A percentile compares a stretch with the other conserved stretches of the same genome.
phyloP scores from a whole-genome alignment of 108 stramenopile species.

The Skeletonema marinoi region DNA sequence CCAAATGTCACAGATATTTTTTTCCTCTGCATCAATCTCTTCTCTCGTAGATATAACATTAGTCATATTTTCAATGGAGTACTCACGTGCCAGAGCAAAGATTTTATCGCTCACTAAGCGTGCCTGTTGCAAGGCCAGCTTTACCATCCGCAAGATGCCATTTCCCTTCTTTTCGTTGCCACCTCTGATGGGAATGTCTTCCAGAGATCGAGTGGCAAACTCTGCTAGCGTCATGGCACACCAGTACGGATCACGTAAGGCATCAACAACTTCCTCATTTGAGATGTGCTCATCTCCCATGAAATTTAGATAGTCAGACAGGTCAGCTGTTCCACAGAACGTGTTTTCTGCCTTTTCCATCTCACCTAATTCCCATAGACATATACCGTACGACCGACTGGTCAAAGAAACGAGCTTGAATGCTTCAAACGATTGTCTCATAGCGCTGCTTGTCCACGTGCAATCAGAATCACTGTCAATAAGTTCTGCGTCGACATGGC shows the following conservation, averaged over 20 bases:
- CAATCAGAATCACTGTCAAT: conserved; percentile 2
- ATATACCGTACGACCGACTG: conserved; percentile 8
- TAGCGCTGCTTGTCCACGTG: conserved; percentile 28
- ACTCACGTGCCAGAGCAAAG: conserved; percentile 1
- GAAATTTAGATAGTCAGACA: conserved; percentile 12
- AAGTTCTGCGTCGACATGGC: conserved; percentile 11
- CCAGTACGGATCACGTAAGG: conserved; percentile 23
- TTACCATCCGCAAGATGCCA: conserved; percentile 13
- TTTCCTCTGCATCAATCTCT: conserved; percentile 23
- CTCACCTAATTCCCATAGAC: conserved; percentile 25
- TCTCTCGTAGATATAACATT: conserved; percentile 10
- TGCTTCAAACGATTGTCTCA: conserved; percentile 27
- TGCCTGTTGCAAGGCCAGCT: conserved; percentile 21
- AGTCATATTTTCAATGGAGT: conserved; percentile 14
- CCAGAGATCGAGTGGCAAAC: conserved; percentile 18
- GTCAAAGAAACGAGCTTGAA: conserved; percentile 19
- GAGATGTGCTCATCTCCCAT: conserved; percentile 11
- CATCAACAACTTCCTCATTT: conserved; percentile 1
- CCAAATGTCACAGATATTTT: conserved; percentile 21
- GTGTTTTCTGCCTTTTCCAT: conserved; percentile 19
- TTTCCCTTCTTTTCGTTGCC: conserved; percentile 20
- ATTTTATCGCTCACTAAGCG: conserved; percentile 17
- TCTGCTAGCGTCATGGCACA: conserved; percentile 22
- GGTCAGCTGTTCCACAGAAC: conserved; percentile 17
- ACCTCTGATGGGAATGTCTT: conserved; percentile 4